A percentile compares a stretch with the other conserved stretches of the same genome.
Evolutionary conservation across 2,329 filamentous ascomycete genomes (phyloP).

Genomic region (Periconia sp.): DNA sequence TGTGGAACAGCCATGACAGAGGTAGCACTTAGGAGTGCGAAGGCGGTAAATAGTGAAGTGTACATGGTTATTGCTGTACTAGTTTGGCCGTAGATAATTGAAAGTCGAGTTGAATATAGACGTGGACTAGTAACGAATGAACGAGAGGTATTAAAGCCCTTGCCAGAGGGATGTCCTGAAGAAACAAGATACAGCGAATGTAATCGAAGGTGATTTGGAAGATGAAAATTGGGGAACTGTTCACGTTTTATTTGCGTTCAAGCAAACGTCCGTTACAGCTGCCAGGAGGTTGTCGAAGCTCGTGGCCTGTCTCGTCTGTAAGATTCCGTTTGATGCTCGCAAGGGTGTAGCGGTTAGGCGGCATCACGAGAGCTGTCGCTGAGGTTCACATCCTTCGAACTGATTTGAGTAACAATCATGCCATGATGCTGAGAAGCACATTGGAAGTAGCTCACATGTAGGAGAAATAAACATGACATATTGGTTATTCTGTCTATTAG

Average conservation of each 20-base stretch:
- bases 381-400: too few relatives aligned
- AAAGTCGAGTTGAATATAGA: neutral
- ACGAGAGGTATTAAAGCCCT: slow-evolving; percentile 2
- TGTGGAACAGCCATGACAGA: slow-evolving; percentile 14
- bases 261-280: neutral
- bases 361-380: neutral
- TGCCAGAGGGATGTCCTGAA: neutral
- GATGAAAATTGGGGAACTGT: neutral
- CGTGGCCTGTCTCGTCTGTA: neutral
- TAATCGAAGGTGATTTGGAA: neutral
- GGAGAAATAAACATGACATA: neutral
- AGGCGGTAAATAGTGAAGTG: slow-evolving; percentile 9
- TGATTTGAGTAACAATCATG: too few relatives aligned
- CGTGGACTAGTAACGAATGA: neutral
- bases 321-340: slow-evolving; percentile 1
- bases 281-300: neutral
- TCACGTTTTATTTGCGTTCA: neutral
- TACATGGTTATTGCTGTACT: slow-evolving; percentile 16
- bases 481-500: neutral
- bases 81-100: neutral
- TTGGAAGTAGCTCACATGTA: too few relatives aligned
- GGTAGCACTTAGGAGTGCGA: slow-evolving; percentile 18
- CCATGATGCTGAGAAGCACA: too few relatives aligned
- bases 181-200: neutral
- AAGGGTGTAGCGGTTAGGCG: neutral